Evolutionary conservation across 305 asterid species (phyloP).

Genomic region (Fraxinus albicans): DNA sequence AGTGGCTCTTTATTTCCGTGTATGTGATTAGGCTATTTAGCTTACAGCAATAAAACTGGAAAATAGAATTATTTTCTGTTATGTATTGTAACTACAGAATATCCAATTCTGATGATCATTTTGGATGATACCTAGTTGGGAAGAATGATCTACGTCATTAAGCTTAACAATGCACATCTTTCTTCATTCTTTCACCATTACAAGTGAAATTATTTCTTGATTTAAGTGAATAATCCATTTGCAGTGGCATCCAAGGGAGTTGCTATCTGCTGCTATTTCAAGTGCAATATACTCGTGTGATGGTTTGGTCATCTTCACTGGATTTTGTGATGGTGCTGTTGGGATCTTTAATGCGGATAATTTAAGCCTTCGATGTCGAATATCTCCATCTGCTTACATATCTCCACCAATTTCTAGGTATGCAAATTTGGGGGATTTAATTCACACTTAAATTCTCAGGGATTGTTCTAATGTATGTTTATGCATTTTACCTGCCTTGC

Average conservation of each 20-base stretch:
- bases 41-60: neutral
- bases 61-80: neutral
- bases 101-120: neutral
- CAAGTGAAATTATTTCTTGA: slow-evolving; percentile 5
- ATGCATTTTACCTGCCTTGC: neutral
- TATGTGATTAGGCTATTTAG: neutral
- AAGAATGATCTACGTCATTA: neutral
- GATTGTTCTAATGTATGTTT: neutral
- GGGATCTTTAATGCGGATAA: slow-evolving; percentile 77
- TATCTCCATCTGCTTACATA: slow-evolving; percentile 76
- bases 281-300: slow-evolving; percentile 87
- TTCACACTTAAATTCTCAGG: neutral
- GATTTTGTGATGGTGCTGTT: slow-evolving; percentile 86
- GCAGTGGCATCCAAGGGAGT: slow-evolving; percentile 92
- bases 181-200: neutral
- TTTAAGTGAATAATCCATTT: slow-evolving; percentile 16
- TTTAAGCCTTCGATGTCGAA: slow-evolving; percentile 72
- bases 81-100: neutral
- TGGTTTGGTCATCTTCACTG: slow-evolving; percentile 61
- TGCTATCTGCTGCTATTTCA: slow-evolving; percentile 74
- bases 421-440: neutral
- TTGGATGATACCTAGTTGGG: neutral
- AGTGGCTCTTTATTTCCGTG: neutral
- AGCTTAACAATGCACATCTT: neutral
- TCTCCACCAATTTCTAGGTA: slow-evolving; percentile 70